These are phyloP conservation scores for Monsonia emarginata DNA, from an alignment of 441 rosid genomes.

Conservation along the genomic window DNA sequence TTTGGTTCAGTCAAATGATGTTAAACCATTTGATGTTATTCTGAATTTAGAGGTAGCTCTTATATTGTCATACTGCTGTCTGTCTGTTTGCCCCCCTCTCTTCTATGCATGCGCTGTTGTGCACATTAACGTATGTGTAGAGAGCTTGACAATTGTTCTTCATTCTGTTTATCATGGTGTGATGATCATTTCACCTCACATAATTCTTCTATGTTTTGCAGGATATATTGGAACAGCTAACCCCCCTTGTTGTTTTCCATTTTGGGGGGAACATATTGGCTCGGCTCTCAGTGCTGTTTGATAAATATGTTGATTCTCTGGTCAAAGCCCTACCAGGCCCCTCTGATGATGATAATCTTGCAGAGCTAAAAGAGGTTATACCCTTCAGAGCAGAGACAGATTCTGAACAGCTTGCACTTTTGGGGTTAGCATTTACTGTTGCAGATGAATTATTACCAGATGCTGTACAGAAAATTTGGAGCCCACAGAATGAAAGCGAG, in stretches of 20 bases:
- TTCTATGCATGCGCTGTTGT: too few species aligned
- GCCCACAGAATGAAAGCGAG: conserved; percentile 36
- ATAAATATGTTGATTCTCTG: conserved; percentile 64
- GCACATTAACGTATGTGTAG: not conserved
- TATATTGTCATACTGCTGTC: not conserved
- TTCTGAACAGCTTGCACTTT: conserved; percentile 77
- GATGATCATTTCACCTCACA: not conserved
- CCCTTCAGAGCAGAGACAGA: conserved; percentile 84
- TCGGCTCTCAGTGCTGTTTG: conserved; percentile 66
- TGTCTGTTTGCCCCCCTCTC: not conserved
- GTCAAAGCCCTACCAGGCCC: conserved; percentile 78
- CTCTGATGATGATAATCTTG: conserved; percentile 71
- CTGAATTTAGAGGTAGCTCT: not conserved
- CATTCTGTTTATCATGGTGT: not conserved
- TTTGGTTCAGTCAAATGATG: not conserved
- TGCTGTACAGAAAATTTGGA: conserved; percentile 53
- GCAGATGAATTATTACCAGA: conserved; percentile 71
- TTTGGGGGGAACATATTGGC: conserved; percentile 68
- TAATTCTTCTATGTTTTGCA: conserved; percentile 24
- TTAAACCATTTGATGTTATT: not conserved
- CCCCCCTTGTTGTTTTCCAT: conserved; percentile 58
- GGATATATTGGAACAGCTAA: conserved; percentile 78
- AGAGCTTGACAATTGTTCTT: not conserved
- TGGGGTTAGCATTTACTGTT: conserved; percentile 85
- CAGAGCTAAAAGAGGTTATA: conserved; percentile 62